A percentile compares a stretch with the other conserved stretches of the same genome.
Evolutionary conservation across 345 rosid species (phyloP).

Genomic region (Brassica napus): Da-Ae NC_063448.1:4540001-4540500

Average conservation of each 20-base stretch:
- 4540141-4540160: slow-evolving; percentile 99
- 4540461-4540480: slow-evolving; percentile 89
- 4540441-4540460: slow-evolving; percentile 98
- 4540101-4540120: slow-evolving; percentile 91
- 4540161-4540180: slow-evolving; percentile 93
- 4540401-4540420: slow-evolving; percentile 97
- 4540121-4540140: slow-evolving; percentile 82
- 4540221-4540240: slow-evolving; percentile 97
- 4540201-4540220: slow-evolving; percentile 98
- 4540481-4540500: slow-evolving; percentile 93
- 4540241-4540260: slow-evolving; percentile 90
- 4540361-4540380: slow-evolving; percentile 97
- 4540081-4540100: slow-evolving; percentile 95
- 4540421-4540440: slow-evolving; percentile 98
- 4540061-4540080: slow-evolving; percentile 97
- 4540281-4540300: slow-evolving; percentile 88
- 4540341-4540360: slow-evolving; percentile 86
- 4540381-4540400: slow-evolving; percentile 98
- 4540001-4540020: not conserved
- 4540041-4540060: slow-evolving; percentile 99
- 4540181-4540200: slow-evolving; percentile 99
- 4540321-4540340: slow-evolving; percentile 99
- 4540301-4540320: slow-evolving; percentile 94
- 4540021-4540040: slow-evolving; percentile 88
- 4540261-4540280: slow-evolving; percentile 97